Conservation (phyloP, 1,139 yeast genomes). For the Candida albicans region DNA sequence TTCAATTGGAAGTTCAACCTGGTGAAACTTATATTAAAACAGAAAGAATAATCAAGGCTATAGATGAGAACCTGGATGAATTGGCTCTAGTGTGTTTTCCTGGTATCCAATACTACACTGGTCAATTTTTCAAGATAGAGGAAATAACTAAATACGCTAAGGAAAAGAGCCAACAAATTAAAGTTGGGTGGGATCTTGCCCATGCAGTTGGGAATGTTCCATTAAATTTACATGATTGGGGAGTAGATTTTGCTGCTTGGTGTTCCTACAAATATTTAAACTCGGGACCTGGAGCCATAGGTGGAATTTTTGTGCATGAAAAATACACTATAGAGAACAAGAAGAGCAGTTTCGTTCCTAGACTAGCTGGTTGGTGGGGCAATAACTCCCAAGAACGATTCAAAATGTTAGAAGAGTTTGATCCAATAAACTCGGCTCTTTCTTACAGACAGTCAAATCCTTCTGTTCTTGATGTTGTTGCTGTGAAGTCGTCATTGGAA, state of each 20-base stretch:
- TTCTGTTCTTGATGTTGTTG: conserved; percentile 77
- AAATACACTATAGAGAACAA: conserved; percentile 38
- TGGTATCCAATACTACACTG: conserved; percentile 91
- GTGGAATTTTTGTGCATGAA: conserved; percentile 76
- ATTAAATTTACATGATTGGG: conserved; percentile 77
- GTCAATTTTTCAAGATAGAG: conserved; percentile 77
- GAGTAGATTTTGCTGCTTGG: conserved; percentile 92
- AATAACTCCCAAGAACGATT: conserved; percentile 69
- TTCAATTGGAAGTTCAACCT: conserved; percentile 59
- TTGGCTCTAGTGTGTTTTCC: conserved; percentile 78
- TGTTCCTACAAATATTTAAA: conserved; percentile 90
- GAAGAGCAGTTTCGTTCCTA: conserved; percentile 45
- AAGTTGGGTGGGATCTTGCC: conserved; percentile 95
- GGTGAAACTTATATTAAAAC: conserved; percentile 62
- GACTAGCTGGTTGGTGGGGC: conserved; percentile 99
- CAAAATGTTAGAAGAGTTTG: conserved; percentile 75
- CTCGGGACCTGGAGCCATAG: conserved; percentile 91
- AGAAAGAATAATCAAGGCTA: conserved; percentile 56
- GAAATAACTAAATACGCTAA: conserved; percentile 61
- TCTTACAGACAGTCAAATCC: conserved; percentile 95
- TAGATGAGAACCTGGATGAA: conserved; percentile 59
- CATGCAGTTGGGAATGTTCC: conserved; percentile 92
- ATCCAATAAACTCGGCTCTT: conserved; percentile 78
- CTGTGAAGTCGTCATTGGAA: conserved; percentile 66
- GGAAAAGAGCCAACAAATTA: conserved; percentile 36